These are phyloP conservation scores for Collybia nuda DNA, from an alignment of 768 basidiomycete species.

Conservation along the genomic window DNA sequence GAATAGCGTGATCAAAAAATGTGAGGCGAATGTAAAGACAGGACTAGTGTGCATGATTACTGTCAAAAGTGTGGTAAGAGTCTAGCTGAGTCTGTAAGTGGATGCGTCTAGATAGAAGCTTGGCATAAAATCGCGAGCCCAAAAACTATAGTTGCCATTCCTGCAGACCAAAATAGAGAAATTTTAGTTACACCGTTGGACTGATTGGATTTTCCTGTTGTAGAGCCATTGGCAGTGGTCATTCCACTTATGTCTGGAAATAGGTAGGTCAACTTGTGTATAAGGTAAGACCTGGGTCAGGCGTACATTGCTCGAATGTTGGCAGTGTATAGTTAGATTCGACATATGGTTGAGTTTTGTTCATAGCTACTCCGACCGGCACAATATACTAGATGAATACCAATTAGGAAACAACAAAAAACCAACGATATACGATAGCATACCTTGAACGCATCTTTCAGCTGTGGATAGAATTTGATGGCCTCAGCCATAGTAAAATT, in stretches of 20 bases:
- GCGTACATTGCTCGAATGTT: slow-evolving; percentile 48
- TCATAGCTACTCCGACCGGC: slow-evolving; percentile 51
- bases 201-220: no score
- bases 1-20: no score
- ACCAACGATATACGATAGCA: slow-evolving; percentile 5
- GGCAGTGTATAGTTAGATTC: slow-evolving; percentile 44
- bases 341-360: slow-evolving; percentile 51
- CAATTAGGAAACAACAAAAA: not conserved
- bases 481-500: slow-evolving; percentile 65
- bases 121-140: no score
- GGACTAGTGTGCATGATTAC: no score
- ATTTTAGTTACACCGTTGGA: no score
- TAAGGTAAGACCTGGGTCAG: not conserved
- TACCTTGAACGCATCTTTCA: slow-evolving; percentile 47
- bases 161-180: no score
- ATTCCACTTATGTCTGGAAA: slow-evolving; percentile 1
- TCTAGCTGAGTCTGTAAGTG: no score
- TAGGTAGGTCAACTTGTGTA: not conserved
- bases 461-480: slow-evolving; percentile 44
- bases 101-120: no score
- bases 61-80: no score
- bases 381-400: slow-evolving; percentile 38
- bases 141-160: no score
- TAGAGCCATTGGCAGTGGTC: not conserved
- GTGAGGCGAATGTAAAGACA: no score